These are phyloP conservation scores for Chlorokybus atmophyticus DNA, from an alignment of 139 green algal species.

Conservation along the genomic window DNA sequence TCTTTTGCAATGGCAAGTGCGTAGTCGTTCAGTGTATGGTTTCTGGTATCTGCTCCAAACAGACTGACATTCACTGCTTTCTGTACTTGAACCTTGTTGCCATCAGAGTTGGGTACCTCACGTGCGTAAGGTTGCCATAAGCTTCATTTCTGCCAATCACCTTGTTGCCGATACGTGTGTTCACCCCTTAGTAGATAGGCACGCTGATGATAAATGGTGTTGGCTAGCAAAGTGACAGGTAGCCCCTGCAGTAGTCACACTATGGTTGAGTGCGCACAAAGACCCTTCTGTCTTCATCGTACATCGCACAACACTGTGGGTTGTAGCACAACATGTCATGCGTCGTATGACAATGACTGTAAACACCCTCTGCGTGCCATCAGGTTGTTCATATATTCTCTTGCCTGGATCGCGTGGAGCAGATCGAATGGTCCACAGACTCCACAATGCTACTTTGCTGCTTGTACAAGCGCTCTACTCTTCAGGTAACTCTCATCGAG, in stretches of 20 bases:
- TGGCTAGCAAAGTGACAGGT: too few relatives aligned
- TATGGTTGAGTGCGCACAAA: not conserved
- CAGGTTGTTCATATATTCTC: conserved; percentile 21
- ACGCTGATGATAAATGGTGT: too few relatives aligned
- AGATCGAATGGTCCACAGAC: conserved; percentile 61
- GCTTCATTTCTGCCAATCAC: too few relatives aligned
- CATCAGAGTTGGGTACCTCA: not conserved
- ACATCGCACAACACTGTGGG: not conserved
- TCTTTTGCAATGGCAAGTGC: not conserved
- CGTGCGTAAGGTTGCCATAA: too few relatives aligned
- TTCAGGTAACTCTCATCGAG: conserved; percentile 51
- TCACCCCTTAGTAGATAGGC: too few relatives aligned
- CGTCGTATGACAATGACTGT: not conserved
- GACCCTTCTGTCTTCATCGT: not conserved
- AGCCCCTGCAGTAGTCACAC: too few relatives aligned
- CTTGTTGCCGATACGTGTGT: too few relatives aligned
- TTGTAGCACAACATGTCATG: not conserved
- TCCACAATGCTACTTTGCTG: conserved; percentile 57
- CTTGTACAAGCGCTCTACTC: conserved; percentile 40
- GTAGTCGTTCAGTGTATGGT: not conserved
- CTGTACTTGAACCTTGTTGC: not conserved
- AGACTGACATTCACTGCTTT: not conserved
- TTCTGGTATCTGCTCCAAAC: not conserved
- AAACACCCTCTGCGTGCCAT: not conserved
- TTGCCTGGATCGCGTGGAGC: conserved; percentile 68